Evolutionary conservation across 768 basidiomycete species (phyloP).

Genomic region (Boletus rufocinnamomeus): DNA sequence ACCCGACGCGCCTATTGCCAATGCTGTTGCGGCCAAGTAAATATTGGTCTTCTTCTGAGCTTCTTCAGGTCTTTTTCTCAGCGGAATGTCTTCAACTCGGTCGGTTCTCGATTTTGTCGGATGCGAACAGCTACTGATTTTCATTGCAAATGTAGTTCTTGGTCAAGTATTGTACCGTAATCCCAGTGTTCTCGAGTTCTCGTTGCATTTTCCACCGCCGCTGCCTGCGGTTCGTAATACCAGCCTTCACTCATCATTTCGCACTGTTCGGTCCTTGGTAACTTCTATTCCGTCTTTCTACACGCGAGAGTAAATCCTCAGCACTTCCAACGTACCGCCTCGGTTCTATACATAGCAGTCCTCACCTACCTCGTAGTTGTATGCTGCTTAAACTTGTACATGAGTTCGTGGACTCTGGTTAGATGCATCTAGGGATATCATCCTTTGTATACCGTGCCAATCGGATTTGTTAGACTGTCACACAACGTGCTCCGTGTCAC

Average conservation of each 20-base stretch:
- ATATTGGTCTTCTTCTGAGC: background rate
- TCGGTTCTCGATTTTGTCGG: conserved; percentile 5
- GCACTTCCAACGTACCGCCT: conserved; percentile 17
- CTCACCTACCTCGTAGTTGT: conserved; percentile 13
- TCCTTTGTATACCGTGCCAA: conserved; percentile 3
- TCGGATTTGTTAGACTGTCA: background rate
- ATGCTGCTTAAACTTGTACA: conserved; percentile 16
- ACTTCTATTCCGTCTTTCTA: conserved; percentile 13
- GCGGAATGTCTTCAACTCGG: conserved; percentile 17
- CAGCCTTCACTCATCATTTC: conserved; percentile 7
- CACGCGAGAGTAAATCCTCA: conserved; percentile 10
- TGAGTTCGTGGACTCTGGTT: conserved; percentile 15
- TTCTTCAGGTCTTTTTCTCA: conserved; percentile 3
- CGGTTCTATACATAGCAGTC: conserved; percentile 9
- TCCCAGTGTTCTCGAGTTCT: conserved; percentile 7
- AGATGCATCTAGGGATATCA: conserved; percentile 11
- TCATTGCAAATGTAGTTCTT: conserved; percentile 7
- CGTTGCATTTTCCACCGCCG: conserved; percentile 6
- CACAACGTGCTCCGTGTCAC: background rate
- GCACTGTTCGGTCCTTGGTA: conserved; percentile 9
- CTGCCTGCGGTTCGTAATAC: conserved; percentile 16
- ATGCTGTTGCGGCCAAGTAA: conserved; percentile 20
- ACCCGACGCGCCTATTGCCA: conserved; percentile 42
- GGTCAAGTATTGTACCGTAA: conserved; percentile 21
- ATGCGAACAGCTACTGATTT: conserved; percentile 1